Evolutionary conservation across 2,329 filamentous ascomycete genomes (phyloP).

Genomic region (Penicillium capsulatum): DNA sequence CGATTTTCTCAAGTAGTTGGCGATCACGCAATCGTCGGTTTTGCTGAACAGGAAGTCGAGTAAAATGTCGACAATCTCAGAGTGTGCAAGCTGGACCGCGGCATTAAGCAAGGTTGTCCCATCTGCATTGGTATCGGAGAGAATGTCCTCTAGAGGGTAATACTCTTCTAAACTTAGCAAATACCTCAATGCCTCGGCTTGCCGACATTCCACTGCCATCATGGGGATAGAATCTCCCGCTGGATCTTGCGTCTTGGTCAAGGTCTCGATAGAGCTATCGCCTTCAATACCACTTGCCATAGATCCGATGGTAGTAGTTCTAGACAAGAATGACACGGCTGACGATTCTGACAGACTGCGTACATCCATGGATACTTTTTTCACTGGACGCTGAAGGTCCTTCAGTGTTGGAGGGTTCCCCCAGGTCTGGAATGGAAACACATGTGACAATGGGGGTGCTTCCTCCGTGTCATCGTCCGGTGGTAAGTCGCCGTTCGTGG

Average conservation of each 20-base stretch:
- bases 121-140: slow-evolving; percentile 84
- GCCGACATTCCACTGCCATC: slow-evolving; percentile 75
- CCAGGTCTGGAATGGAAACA: slow-evolving; percentile 81
- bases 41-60: slow-evolving; percentile 64
- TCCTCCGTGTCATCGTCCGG: slow-evolving; percentile 21
- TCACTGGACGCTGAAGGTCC: slow-evolving; percentile 54
- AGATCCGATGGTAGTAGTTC: slow-evolving; percentile 72
- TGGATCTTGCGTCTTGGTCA: slow-evolving; percentile 54
- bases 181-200: slow-evolving; percentile 70
- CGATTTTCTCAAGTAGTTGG: slow-evolving; percentile 67
- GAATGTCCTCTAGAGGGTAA: slow-evolving; percentile 65
- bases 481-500: slow-evolving; percentile 16
- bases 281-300: slow-evolving; percentile 70
- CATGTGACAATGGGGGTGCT: slow-evolving; percentile 61
- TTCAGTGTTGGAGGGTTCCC: slow-evolving; percentile 42
- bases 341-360: slow-evolving; percentile 85
- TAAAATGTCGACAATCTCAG: slow-evolving; percentile 68
- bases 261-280: slow-evolving; percentile 73
- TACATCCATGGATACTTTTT: slow-evolving; percentile 85
- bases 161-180: slow-evolving; percentile 72
- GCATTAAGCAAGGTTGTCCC: slow-evolving; percentile 85
- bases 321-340: slow-evolving; percentile 74
- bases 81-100: slow-evolving; percentile 78
- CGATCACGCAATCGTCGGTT: slow-evolving; percentile 54
- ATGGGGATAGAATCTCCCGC: slow-evolving; percentile 80